Evolutionary conservation across 2,329 filamentous ascomycete species (phyloP).

Genomic region (Claviceps fusiformis): DNA sequence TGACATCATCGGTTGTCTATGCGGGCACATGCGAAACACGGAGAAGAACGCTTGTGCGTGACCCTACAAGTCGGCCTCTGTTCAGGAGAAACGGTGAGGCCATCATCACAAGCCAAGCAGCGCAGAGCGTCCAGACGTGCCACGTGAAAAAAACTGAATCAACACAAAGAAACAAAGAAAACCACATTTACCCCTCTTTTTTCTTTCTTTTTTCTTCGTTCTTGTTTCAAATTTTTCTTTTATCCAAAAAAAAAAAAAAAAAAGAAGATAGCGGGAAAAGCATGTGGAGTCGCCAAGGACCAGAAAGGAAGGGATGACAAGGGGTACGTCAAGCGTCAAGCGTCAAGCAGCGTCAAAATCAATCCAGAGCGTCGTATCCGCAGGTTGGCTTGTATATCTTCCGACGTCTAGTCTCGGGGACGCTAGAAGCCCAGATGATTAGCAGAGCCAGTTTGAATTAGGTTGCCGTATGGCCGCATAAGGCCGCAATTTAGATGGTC

Average conservation of each 20-base stretch:
- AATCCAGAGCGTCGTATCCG: neutral
- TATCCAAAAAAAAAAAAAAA: no score
- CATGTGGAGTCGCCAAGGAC: neutral
- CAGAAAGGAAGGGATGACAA: neutral
- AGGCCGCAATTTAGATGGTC: constrained; percentile 1
- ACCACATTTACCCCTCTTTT: no score
- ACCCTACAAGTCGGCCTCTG: neutral
- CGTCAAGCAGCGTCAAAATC: no score
- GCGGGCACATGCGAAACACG: neutral
- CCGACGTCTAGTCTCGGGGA: neutral
- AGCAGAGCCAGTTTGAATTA: neutral
- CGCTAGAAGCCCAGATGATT: neutral
- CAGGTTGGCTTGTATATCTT: neutral
- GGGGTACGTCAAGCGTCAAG: no score
- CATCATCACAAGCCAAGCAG: neutral
- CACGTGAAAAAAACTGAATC: neutral
- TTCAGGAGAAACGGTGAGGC: neutral
- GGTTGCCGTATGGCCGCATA: neutral
- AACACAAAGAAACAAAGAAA: neutral
- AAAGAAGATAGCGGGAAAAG: neutral
- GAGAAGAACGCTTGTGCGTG: neutral
- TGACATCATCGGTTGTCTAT: neutral
- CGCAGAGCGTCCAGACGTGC: neutral
- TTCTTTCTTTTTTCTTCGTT: no score
- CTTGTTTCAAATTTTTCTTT: no score